Conservation (phyloP, 2,329 filamentous ascomycete genomes). For the Juglanconis juglandina region DNA sequence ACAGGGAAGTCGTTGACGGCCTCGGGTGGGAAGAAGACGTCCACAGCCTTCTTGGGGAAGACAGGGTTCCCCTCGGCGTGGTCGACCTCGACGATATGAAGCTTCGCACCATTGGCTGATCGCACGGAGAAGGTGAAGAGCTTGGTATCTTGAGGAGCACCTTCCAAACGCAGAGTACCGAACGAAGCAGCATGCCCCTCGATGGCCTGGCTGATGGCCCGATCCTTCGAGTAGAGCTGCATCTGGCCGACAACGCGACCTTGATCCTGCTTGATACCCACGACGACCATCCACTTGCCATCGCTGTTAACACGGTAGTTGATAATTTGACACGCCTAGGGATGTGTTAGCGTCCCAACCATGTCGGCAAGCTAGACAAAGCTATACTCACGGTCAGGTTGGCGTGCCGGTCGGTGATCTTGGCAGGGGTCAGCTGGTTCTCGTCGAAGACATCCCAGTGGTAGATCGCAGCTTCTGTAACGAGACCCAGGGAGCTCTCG, state of each 20-base stretch:
- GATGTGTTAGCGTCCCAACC: constrained; percentile 13
- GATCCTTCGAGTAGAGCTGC: constrained; percentile 94
- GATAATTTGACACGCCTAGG: constrained; percentile 96
- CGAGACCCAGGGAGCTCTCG: constrained; percentile 80
- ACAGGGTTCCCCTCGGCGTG: constrained; percentile 83
- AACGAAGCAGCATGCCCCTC: constrained; percentile 97
- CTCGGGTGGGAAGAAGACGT: constrained; percentile 95
- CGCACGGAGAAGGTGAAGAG: constrained; percentile 96
- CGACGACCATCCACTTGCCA: constrained; percentile 96
- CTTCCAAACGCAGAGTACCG: constrained; percentile 82
- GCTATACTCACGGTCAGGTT: constrained; percentile 70
- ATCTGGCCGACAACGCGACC: constrained; percentile 93
- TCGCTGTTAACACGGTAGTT: constrained; percentile 97
- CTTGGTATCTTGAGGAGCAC: constrained; percentile 85
- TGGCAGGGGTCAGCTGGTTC: constrained; percentile 72
- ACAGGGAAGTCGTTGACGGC: constrained; percentile 97
- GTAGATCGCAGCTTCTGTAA: constrained; percentile 87
- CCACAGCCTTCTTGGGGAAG: constrained; percentile 93
- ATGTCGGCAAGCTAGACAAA: not conserved
- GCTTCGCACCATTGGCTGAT: constrained; percentile 79
- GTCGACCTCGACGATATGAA: constrained; percentile 97
- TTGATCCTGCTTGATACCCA: constrained; percentile 90
- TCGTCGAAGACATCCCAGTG: constrained; percentile 97
- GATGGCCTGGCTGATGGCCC: constrained; percentile 95
- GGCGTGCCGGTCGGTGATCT: constrained; percentile 90